phyloP scores from a whole-genome alignment of 257 asterid species.

The Nicotiana benthamiana region DNA sequence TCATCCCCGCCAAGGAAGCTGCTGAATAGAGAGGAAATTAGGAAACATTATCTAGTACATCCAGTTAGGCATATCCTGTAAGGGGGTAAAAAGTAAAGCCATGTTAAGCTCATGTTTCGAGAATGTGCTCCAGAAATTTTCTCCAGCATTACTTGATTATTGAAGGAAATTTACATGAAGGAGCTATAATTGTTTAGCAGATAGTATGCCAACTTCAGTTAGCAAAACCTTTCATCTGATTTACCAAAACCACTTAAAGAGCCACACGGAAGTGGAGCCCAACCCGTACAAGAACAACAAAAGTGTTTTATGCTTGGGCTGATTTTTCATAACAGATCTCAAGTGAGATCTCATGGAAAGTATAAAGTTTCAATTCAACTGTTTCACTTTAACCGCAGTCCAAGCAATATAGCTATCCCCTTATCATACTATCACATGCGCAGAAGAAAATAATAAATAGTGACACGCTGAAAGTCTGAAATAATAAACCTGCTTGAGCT shows the following conservation, averaged over 20 bases:
- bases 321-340: not conserved
- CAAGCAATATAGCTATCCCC: not conserved
- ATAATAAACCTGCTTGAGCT: slow-evolving; percentile 66
- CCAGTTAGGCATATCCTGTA: not conserved
- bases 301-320: not conserved
- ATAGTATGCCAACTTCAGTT: not conserved
- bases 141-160: not conserved
- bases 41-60: not conserved
- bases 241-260: not conserved
- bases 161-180: not conserved
- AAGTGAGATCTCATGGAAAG: not conserved
- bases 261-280: not conserved
- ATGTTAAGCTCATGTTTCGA: not conserved
- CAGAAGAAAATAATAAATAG: not conserved
- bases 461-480: slow-evolving; percentile 2
- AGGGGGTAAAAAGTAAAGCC: not conserved
- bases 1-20: not conserved
- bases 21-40: not conserved
- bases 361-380: not conserved
- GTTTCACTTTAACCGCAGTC: not conserved
- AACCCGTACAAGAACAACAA: not conserved
- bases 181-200: not conserved
- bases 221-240: not conserved
- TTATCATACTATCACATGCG: not conserved
- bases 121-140: not conserved